Evolutionary conservation across 2,329 filamentous ascomycete species (phyloP).

Genomic region (Lasiodiplodia hormozganensis): DNA sequence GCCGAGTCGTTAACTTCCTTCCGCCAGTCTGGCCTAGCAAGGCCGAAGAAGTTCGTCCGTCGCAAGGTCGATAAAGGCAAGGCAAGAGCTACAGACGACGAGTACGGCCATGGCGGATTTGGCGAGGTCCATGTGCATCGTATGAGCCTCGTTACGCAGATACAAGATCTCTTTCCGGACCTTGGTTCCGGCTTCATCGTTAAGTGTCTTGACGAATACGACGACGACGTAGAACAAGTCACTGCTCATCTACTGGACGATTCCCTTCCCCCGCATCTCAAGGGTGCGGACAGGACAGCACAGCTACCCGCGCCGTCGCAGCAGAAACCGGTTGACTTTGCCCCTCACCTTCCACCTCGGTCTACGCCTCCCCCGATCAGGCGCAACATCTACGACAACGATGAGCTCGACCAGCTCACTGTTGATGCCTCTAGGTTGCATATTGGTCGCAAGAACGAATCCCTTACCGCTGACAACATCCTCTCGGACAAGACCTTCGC

Average conservation of each 20-base stretch:
- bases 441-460: constrained; percentile 74
- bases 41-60: constrained; percentile 59
- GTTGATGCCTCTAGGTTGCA: constrained; percentile 73
- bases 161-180: constrained; percentile 94
- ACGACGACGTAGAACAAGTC: constrained; percentile 77
- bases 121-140: constrained; percentile 74
- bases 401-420: constrained; percentile 76
- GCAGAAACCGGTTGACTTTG: not conserved
- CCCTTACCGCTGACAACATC: constrained; percentile 73
- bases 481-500: constrained; percentile 69
- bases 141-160: constrained; percentile 83
- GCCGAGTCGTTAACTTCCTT: constrained; percentile 67
- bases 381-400: constrained; percentile 78
- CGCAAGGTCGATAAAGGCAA: constrained; percentile 73
- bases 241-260: constrained; percentile 83
- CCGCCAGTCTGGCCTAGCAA: constrained; percentile 60
- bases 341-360: constrained; percentile 60
- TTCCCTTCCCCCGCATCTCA: constrained; percentile 73
- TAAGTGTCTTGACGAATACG: constrained; percentile 79
- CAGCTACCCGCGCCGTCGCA: constrained; percentile 55
- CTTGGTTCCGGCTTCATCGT: constrained; percentile 83
- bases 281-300: constrained; percentile 68
- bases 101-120: constrained; percentile 45
- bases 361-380: constrained; percentile 62
- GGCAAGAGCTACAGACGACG: constrained; percentile 46